Conservation (phyloP, 768 basidiomycete species). For the Tylopilus plumbeoviolaceoides region DNA sequence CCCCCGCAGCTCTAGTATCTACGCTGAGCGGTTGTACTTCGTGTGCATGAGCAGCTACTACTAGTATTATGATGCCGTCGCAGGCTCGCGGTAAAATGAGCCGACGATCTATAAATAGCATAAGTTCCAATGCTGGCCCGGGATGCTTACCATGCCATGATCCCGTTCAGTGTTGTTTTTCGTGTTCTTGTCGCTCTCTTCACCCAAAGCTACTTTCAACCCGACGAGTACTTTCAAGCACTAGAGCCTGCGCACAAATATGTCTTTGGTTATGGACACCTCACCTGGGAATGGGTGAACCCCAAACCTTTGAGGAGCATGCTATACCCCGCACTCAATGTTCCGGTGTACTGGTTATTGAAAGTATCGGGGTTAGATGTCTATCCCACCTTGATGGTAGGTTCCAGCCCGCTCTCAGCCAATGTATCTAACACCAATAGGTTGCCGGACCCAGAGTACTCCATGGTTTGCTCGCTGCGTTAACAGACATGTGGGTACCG, state of each 20-base stretch:
- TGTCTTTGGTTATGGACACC: slow-evolving; percentile 87
- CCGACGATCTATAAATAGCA: not conserved
- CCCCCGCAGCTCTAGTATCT: slow-evolving; percentile 29
- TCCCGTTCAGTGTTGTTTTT: slow-evolving; percentile 39
- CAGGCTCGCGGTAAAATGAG: too few species aligned
- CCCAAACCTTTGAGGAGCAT: slow-evolving; percentile 71
- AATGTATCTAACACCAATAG: slow-evolving; percentile 35
- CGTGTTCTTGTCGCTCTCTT: slow-evolving; percentile 61
- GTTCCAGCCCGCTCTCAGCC: slow-evolving; percentile 24
- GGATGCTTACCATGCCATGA: slow-evolving; percentile 1
- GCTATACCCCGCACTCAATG: slow-evolving; percentile 76
- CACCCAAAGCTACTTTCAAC: slow-evolving; percentile 89
- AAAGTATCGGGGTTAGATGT: slow-evolving; percentile 51
- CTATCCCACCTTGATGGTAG: slow-evolving; percentile 55
- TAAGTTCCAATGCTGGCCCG: too few species aligned
- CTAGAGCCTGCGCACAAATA: slow-evolving; percentile 86
- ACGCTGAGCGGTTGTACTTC: slow-evolving; percentile 37
- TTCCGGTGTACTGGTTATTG: slow-evolving; percentile 72
- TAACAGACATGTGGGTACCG: slow-evolving; percentile 74
- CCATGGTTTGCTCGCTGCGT: slow-evolving; percentile 71
- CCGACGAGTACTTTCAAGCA: slow-evolving; percentile 95
- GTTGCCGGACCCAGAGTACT: slow-evolving; percentile 69
- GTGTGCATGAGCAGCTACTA: too few species aligned
- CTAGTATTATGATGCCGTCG: too few species aligned
- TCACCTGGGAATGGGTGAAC: slow-evolving; percentile 95